Evolutionary conservation across 805 yeast genomes (phyloP).

Genomic region (Hanseniaspora osmophila): DNA sequence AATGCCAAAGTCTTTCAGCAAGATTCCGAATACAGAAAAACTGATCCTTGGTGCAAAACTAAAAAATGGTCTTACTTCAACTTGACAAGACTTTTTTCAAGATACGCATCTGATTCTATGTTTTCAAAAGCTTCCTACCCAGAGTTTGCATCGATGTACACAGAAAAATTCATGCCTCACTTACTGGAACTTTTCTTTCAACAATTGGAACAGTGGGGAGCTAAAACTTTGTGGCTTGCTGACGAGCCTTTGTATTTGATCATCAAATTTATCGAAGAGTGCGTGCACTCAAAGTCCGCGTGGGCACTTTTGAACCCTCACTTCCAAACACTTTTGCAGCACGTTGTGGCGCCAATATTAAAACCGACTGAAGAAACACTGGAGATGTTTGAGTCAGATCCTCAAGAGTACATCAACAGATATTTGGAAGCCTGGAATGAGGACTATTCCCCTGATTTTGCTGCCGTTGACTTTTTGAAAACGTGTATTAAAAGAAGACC

Average conservation of each 20-base stretch:
- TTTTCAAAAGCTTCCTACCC: constrained; percentile 38
- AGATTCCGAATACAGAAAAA: constrained; percentile 22
- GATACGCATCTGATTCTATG: constrained; percentile 46
- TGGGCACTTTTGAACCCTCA: constrained; percentile 60
- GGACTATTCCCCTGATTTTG: constrained; percentile 53
- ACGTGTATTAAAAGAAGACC: constrained; percentile 60
- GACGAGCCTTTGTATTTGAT: constrained; percentile 50
- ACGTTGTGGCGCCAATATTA: constrained; percentile 62
- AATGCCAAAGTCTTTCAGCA: constrained; percentile 9
- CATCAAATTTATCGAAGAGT: constrained; percentile 46
- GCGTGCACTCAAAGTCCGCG: constrained; percentile 42
- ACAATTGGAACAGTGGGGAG: constrained; percentile 65
- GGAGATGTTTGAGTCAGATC: constrained; percentile 72
- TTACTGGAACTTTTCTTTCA: constrained; percentile 48
- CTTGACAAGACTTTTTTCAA: constrained; percentile 50
- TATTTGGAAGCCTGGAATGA: constrained; percentile 55
- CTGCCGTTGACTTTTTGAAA: constrained; percentile 60
- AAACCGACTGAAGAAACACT: constrained; percentile 55
- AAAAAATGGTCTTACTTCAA: constrained; percentile 87
- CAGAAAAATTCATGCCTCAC: constrained; percentile 54
- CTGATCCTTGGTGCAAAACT: constrained; percentile 53
- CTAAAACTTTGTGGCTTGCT: constrained; percentile 52
- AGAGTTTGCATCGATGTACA: constrained; percentile 44
- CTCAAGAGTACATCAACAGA: constrained; percentile 72
- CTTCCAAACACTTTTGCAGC: constrained; percentile 47